Base-by-base conservation (phyloP, 1,139 yeast genomes). In the Ogataea hybrid region DNA sequence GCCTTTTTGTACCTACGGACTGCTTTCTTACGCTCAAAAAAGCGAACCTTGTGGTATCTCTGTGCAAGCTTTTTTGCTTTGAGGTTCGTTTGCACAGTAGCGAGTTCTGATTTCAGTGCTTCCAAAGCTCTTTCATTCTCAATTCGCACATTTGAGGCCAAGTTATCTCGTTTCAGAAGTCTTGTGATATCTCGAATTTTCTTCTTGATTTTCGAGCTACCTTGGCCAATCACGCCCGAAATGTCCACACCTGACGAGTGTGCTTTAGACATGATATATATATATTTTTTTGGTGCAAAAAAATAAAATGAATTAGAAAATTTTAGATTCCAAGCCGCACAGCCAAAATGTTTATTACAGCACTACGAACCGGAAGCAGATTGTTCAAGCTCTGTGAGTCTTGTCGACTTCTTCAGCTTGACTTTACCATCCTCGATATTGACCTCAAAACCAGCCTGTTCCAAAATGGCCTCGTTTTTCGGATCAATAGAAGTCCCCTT, bases 31-130 rank as follows among this genome's bases (percentile, higher is more conserved):
- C 76, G 77, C 63, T 92, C 98, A 50, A 92, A 87, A 59, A 94
- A 92, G 51, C 94, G 74, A 37, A 92, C 92, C 94, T 89, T 90
- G 59, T 88, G 97, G 62, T 94, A 92, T 64, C 83, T 86, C 53
- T 81, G 76, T n/a, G 88, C 79, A 35, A 75, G 67, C 43, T 77
- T 75, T 53, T 75, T 77, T 6, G 81, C 77, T 52, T 73, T 74
- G 37, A 73, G 69, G 31, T 70, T 69, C 25, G 64, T 50, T 49
- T 77, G 75, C 9, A 79, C 77, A 37, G 73, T 73, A 42, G 71
- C 74, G 39, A 89, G 69, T 58, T 90, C 96, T 3, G 74, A 67
- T 46, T 77, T 73, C 43, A 89, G 67, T 0, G 94, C 90, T 43
- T 78, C 79, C 45, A 92, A 67, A 2, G 95, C 90, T 65, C 97